A percentile compares a stretch with the other conserved stretches of the same genome.
Evolutionary conservation across 495 filamentous ascomycete species (phyloP).

Genomic region (Pyrenula massariospora): DNA sequence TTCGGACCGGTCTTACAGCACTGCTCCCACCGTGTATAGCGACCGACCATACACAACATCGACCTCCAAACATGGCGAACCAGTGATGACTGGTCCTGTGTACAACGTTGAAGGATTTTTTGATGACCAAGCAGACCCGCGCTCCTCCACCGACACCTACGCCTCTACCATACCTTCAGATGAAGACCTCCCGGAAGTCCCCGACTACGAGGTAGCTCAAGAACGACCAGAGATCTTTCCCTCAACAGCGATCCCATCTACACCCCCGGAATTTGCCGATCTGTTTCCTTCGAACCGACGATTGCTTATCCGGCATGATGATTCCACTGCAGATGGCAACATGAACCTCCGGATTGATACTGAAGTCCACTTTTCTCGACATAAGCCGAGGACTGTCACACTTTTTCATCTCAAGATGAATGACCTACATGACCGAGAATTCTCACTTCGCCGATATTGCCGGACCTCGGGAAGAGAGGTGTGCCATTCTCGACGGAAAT

Average conservation of each 20-base stretch:
- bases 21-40: slow-evolving; percentile 55
- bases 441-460: slow-evolving; percentile 85
- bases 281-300: slow-evolving; percentile 78
- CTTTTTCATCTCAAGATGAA: slow-evolving; percentile 96
- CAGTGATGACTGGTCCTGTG: background rate
- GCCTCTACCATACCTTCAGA: slow-evolving; percentile 59
- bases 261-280: slow-evolving; percentile 70
- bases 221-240: slow-evolving; percentile 48
- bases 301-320: slow-evolving; percentile 80
- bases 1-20: slow-evolving; percentile 56
- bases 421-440: slow-evolving; percentile 74
- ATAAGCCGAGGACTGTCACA: slow-evolving; percentile 52
- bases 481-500: slow-evolving; percentile 72
- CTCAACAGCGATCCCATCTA: slow-evolving; percentile 58
- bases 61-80: background rate
- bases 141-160: slow-evolving; percentile 63
- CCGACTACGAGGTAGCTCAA: slow-evolving; percentile 47
- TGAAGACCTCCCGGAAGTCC: slow-evolving; percentile 47
- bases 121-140: background rate
- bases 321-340: slow-evolving; percentile 84
- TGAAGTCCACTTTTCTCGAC: slow-evolving; percentile 38
- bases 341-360: slow-evolving; percentile 94
- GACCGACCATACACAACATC: slow-evolving; percentile 26
- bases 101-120: background rate
- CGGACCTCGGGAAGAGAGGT: slow-evolving; percentile 89